These are phyloP conservation scores for Populus simonii DNA, from an alignment of 345 rosid genomes.

Conservation along the genomic window DNA sequence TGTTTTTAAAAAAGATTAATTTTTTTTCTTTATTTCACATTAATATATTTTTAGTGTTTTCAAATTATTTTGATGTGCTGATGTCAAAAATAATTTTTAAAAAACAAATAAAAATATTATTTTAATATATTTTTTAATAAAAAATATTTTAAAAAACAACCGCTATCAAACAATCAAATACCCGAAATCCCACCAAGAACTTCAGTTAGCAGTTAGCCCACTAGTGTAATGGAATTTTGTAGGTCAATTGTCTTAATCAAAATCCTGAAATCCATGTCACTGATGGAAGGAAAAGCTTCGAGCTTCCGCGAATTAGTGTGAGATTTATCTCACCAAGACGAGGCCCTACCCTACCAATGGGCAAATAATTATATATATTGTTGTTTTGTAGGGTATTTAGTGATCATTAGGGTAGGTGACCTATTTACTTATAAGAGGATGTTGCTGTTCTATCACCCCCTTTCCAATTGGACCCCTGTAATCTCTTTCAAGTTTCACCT, in stretches of 20 bases:
- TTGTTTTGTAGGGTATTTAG: slow-evolving; percentile 30
- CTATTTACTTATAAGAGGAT: slow-evolving; percentile 14
- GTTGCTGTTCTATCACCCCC: slow-evolving; percentile 15
- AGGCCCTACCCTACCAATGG: background rate
- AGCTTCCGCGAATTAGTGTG: slow-evolving; percentile 15
- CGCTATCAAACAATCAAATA: no score
- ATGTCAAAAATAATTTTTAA: no score
- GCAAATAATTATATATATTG: background rate
- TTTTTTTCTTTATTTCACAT: no score
- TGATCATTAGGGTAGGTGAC: slow-evolving; percentile 48
- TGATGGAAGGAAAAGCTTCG: slow-evolving; percentile 11
- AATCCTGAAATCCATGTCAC: slow-evolving; percentile 32
- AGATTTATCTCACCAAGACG: background rate
- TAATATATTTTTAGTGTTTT: no score
- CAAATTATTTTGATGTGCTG: accelerated
- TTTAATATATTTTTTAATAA: no score
- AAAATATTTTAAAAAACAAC: no score
- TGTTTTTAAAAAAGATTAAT: no score
- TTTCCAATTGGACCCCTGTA: background rate
- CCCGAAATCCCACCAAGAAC: no score
- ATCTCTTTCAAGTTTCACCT: slow-evolving; percentile 1
- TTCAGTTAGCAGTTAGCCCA: background rate
- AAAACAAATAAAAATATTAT: no score
- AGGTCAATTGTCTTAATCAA: slow-evolving; percentile 34
- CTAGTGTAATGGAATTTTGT: slow-evolving; percentile 7